A percentile compares a stretch with the other conserved stretches of the same genome.
Evolutionary conservation across 78 protist species (phyloP).

Genomic region (Parvularia atlantis): DNA sequence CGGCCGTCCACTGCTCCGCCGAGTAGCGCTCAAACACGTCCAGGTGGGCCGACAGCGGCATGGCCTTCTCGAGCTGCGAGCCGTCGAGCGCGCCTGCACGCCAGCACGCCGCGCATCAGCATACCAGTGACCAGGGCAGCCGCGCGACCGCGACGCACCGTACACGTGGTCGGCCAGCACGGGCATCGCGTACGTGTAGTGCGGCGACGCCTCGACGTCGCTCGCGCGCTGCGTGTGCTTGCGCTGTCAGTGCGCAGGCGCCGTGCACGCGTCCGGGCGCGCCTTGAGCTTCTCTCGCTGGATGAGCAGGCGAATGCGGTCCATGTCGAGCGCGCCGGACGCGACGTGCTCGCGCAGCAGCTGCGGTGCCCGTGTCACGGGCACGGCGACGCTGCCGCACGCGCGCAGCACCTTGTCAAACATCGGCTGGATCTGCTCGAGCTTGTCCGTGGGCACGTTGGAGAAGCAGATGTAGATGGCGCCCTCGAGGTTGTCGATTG

Average conservation of each 20-base stretch:
- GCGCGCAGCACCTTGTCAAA: neutral
- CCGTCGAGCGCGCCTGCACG: neutral
- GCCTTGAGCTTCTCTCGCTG: neutral
- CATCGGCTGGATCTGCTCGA: neutral
- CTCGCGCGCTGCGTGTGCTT: no score
- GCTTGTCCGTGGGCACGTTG: constrained; percentile 1
- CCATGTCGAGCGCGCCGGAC: constrained; percentile 19
- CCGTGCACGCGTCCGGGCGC: no score
- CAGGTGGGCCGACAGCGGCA: neutral
- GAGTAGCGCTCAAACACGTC: neutral
- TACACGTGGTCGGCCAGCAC: neutral
- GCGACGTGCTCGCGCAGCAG: neutral
- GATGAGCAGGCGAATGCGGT: constrained; percentile 19
- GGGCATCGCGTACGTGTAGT: neutral
- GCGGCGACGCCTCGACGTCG: constrained; percentile 3
- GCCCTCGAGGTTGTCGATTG: no score
- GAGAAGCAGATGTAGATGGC: neutral
- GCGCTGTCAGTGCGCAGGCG: no score
- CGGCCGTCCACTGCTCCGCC: constrained; percentile 8
- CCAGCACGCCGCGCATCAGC: neutral
- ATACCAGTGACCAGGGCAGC: neutral
- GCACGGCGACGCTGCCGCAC: neutral
- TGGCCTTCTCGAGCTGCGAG: neutral
- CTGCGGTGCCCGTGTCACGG: neutral
- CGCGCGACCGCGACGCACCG: neutral